These are phyloP conservation scores for Blakeslea trispora DNA, from an alignment of 371 early-diverging fungal species.

Conservation along the genomic window DNA sequence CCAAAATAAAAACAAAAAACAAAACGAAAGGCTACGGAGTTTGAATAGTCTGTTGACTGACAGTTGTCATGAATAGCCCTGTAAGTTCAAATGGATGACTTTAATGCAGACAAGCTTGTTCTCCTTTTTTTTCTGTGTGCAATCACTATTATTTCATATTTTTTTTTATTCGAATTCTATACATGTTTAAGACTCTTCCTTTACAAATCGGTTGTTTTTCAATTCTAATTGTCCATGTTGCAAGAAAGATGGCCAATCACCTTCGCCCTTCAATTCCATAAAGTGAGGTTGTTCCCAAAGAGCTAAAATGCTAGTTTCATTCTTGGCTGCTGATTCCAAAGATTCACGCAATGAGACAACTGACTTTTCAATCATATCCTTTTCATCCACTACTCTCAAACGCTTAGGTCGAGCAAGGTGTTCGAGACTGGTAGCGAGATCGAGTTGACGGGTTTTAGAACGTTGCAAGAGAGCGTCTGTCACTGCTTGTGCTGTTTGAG, in stretches of 20 bases:
- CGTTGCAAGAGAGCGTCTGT: slow-evolving; percentile 62
- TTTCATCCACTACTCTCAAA: slow-evolving; percentile 43
- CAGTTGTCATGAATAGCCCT: too few species aligned
- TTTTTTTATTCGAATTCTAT: not conserved
- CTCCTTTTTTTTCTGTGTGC: too few species aligned
- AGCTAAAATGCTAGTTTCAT: slow-evolving; percentile 33
- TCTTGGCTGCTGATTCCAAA: slow-evolving; percentile 31
- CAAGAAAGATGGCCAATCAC: slow-evolving; percentile 49
- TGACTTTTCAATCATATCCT: slow-evolving; percentile 40
- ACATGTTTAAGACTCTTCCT: slow-evolving; percentile 6
- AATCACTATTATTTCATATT: too few species aligned
- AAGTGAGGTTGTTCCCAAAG: slow-evolving; percentile 54
- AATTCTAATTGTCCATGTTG: slow-evolving; percentile 50
- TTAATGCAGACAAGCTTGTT: too few species aligned
- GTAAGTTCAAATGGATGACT: too few species aligned
- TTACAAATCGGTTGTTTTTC: slow-evolving; percentile 47
- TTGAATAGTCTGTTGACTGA: not conserved
- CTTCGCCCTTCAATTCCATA: slow-evolving; percentile 42
- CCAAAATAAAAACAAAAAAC: not conserved
- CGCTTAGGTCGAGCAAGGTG: slow-evolving; percentile 52
- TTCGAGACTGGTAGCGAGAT: slow-evolving; percentile 32
- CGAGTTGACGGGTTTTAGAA: slow-evolving; percentile 39
- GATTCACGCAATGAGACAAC: slow-evolving; percentile 47
- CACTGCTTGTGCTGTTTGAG: slow-evolving; percentile 55
- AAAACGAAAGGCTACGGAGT: not conserved